phyloP scores from a whole-genome alignment of 495 filamentous ascomycete genomes.

The Ascodesmis nigricans region DNA sequence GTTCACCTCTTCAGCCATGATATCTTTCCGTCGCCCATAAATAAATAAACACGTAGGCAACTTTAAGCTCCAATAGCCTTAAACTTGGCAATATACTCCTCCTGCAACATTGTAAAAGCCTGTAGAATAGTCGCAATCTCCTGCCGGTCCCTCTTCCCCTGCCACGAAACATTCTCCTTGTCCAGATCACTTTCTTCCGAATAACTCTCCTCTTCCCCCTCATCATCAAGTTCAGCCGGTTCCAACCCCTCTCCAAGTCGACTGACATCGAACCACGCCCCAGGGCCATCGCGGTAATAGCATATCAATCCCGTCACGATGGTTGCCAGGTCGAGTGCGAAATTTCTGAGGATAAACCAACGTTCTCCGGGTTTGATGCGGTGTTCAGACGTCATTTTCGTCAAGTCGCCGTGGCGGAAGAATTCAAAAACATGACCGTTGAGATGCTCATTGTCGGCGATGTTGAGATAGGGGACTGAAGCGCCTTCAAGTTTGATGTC shows the following conservation, averaged over 20 bases:
- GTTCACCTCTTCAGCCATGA: no score
- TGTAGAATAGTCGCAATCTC: conserved; percentile 30
- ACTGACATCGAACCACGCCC: conserved; percentile 24
- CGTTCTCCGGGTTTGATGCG: conserved; percentile 37
- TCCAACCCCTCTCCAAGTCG: conserved; percentile 23
- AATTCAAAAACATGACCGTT: conserved; percentile 63
- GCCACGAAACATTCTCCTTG: conserved; percentile 14
- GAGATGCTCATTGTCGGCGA: conserved; percentile 29
- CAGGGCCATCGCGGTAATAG: conserved; percentile 27
- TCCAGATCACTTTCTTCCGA: conserved; percentile 21
- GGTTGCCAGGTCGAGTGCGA: conserved; percentile 44
- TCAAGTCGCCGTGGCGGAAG: conserved; percentile 41
- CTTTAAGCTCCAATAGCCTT: conserved; percentile 32
- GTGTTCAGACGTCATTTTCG: conserved; percentile 37
- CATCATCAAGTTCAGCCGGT: conserved; percentile 23
- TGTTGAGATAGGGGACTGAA: conserved; percentile 40
- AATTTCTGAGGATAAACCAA: conserved; percentile 42
- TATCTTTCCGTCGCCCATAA: no score
- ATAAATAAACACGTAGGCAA: no score
- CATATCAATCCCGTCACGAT: conserved; percentile 36
- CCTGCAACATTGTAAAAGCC: conserved; percentile 33
- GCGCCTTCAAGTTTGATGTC: conserved; percentile 50
- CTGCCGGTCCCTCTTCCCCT: conserved; percentile 15
- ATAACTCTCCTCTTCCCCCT: conserved; percentile 21
- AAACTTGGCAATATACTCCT: conserved; percentile 46